Percentiles rank a stretch among this genome's conserved stretches.
phyloP scores from a whole-genome alignment of 225 moss, liverwort and hornwort species.

The Climacium dendroides region DNA sequence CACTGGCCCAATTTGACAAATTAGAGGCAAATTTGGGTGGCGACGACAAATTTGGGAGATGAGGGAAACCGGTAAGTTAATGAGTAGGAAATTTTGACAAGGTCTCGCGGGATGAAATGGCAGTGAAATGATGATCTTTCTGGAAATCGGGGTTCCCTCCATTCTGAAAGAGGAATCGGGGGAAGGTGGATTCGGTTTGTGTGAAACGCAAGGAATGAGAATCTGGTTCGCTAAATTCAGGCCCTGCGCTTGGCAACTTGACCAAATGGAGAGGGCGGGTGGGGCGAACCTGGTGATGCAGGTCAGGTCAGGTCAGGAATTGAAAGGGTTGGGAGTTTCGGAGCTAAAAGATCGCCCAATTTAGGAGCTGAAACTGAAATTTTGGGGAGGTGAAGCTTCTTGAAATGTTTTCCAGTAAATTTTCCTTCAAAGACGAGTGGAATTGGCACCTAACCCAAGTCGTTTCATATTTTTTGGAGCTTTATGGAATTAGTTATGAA shows the following conservation, averaged over 20 bases:
- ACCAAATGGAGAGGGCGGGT: not conserved
- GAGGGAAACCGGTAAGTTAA: not conserved
- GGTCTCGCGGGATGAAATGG: not conserved
- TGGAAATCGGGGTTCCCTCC: not conserved
- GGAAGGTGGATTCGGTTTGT: not conserved
- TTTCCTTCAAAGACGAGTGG: too few species aligned
- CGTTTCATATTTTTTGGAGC: too few species aligned
- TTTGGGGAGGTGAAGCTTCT: too few species aligned
- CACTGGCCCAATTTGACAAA: not conserved
- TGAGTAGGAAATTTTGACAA: not conserved
- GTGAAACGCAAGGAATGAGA: not conserved
- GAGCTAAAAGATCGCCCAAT: too few species aligned
- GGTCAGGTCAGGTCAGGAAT: not conserved
- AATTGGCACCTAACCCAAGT: too few species aligned
- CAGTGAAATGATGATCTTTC: not conserved
- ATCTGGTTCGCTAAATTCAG: not conserved
- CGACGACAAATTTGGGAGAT: not conserved
- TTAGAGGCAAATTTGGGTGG: not conserved
- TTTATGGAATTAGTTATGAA: too few species aligned
- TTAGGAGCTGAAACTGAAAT: too few species aligned
- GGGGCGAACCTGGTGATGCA: too few species aligned
- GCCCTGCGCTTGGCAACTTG: not conserved
- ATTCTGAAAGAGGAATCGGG: not conserved
- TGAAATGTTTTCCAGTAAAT: too few species aligned
- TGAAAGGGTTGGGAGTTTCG: accelerated